These are phyloP conservation scores for Carex littledalei DNA, from an alignment of 176 grass and related monocot genomes.

Conservation along the genomic window DNA sequence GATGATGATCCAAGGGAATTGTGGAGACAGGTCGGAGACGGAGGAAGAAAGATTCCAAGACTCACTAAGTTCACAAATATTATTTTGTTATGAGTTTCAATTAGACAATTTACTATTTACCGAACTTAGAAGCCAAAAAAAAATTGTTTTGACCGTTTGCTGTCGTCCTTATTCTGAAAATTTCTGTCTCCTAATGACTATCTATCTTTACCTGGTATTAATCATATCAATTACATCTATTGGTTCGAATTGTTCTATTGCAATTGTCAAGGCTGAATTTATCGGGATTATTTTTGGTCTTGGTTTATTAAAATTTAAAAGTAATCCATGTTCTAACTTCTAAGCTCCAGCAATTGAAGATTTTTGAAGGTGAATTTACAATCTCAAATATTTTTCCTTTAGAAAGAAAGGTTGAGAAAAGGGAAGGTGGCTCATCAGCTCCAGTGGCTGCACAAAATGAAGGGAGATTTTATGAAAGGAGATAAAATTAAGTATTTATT, in stretches of 20 bases:
- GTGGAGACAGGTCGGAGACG: no score
- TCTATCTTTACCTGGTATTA: no score
- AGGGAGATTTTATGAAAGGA: slow-evolving; percentile 22
- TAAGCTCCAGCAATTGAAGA: neutral
- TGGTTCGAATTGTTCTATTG: neutral
- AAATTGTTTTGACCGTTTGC: neutral
- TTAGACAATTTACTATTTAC: no score
- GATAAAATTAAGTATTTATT: neutral
- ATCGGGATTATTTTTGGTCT: neutral
- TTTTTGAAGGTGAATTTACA: neutral
- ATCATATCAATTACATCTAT: neutral
- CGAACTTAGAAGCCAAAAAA: neutral
- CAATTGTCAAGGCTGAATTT: neutral
- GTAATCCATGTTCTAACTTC: neutral
- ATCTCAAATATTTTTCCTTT: neutral
- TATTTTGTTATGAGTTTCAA: neutral
- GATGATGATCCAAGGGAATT: no score
- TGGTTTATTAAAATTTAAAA: neutral
- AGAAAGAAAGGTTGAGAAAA: slow-evolving; percentile 7
- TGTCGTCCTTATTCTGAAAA: neutral
- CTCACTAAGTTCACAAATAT: slow-evolving; percentile 33
- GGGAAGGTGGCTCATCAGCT: slow-evolving; percentile 39
- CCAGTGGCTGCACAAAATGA: slow-evolving; percentile 67
- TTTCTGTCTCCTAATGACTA: neutral
- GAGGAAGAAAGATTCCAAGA: no score